phyloP scores from a whole-genome alignment of 148 eudicot species.

The Polygonum maritimum region DNA sequence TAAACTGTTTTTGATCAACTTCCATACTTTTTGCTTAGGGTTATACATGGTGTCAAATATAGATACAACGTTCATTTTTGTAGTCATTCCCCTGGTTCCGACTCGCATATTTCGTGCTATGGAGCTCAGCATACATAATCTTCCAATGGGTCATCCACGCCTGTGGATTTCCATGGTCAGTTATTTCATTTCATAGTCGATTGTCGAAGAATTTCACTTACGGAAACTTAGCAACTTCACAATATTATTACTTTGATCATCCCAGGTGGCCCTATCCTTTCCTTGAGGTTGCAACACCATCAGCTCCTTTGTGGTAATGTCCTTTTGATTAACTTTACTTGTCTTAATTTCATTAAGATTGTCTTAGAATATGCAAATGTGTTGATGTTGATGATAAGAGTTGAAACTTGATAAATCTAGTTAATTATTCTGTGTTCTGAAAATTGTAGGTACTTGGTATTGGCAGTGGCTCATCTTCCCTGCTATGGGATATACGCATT shows the following conservation, averaged over 20 bases:
- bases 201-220: background rate
- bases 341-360: background rate
- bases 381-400: background rate
- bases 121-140: slow-evolving; percentile 55
- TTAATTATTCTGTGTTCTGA: background rate
- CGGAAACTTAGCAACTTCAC: background rate
- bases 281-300: slow-evolving; percentile 42
- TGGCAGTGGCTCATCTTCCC: slow-evolving; percentile 50
- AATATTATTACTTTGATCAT: background rate
- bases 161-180: slow-evolving; percentile 44
- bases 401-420: background rate
- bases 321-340: too few relatives aligned
- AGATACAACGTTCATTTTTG: background rate
- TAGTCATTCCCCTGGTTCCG: slow-evolving; percentile 71
- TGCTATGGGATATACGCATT: slow-evolving; percentile 51
- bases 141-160: slow-evolving; percentile 65
- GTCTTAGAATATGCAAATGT: background rate
- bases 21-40: background rate
- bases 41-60: background rate
- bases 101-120: slow-evolving; percentile 53
- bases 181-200: background rate
- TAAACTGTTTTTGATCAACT: background rate
- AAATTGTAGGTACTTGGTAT: slow-evolving; percentile 31
- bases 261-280: slow-evolving; percentile 75
- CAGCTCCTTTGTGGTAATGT: slow-evolving; percentile 53